Evolutionary conservation across 257 asterid genomes (phyloP), one percentile per base, ranked within the genome.

Genomic region (Nicotiana tomentosiformis): DNA sequence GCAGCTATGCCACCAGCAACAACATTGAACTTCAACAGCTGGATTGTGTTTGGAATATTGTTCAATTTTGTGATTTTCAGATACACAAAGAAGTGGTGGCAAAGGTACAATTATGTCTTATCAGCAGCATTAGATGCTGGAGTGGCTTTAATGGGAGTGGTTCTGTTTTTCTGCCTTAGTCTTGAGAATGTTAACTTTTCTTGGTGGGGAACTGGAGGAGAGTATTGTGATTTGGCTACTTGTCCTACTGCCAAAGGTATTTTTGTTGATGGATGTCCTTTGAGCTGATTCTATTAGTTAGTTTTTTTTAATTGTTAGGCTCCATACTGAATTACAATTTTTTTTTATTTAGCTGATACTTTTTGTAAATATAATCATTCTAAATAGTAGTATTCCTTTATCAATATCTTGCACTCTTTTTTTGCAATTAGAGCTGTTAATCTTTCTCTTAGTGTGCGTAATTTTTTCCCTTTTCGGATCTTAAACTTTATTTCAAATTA

Each of bases 101-200:
- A 82, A 83, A 91, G 88, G 84, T 90, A 94, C 81, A 93, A 92
- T 66, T 93, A 94, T 18, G 88, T 94, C 0, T 86, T 94, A 0
- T 91, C 94, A 1, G 97, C 98, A 1, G 98, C 92, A 1, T 3
- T 95, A 88, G 98, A 95, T 76, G 97, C 96, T 0, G 98, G 98
- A 4, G 1, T 91, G 61, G 98, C 98, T 0, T 93, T 93, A 85
- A 92, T 92, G 98, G 93, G 86, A 3, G 95, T 92, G 61, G 65
- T 86, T 3, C 17, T 95, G 60, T 93, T 85, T 49, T 86, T 95
- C 82, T 35, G 83, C 0, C 66, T 91, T 1, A 88, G 86, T 1
- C 64, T 83, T 3, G 67, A 84, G 83, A 58, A 76, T 1, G 77
- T 84, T 2, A 23, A 78, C 23, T 1, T 93, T 53, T 4, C 74